Evolutionary conservation across 768 basidiomycete genomes (phyloP).

Genomic region (Artomyces pyxidatus): DNA sequence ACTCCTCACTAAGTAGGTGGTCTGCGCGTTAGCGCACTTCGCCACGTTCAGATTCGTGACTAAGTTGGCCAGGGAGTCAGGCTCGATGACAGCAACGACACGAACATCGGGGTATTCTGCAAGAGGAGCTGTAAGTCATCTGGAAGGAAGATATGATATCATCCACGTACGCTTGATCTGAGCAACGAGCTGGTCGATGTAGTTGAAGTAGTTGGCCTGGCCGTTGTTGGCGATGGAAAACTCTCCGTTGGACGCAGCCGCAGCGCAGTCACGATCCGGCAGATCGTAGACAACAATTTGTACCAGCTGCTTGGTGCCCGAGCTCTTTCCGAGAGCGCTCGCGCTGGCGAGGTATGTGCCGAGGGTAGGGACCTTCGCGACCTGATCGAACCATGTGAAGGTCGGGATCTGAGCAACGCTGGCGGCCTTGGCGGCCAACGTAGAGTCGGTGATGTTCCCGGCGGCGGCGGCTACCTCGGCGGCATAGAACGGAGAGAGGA

Average conservation of each 20-base stretch:
- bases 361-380: constrained; percentile 46
- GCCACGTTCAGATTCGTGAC: constrained; percentile 57
- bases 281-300: constrained; percentile 42
- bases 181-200: constrained; percentile 57
- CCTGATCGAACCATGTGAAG: constrained; percentile 54
- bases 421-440: constrained; percentile 40
- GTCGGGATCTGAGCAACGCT: constrained; percentile 51
- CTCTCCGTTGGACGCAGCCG: constrained; percentile 58
- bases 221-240: constrained; percentile 52
- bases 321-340: constrained; percentile 32
- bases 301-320: constrained; percentile 37
- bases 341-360: constrained; percentile 53
- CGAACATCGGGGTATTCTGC: constrained; percentile 49
- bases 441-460: constrained; percentile 38
- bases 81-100: constrained; percentile 58
- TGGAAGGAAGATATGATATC: not conserved
- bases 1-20: constrained; percentile 37
- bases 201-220: constrained; percentile 44
- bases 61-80: constrained; percentile 60
- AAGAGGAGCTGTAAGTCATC: not conserved
- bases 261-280: constrained; percentile 61
- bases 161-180: constrained; percentile 38
- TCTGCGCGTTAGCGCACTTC: constrained; percentile 47
- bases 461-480: constrained; percentile 45
- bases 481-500: constrained; percentile 48